Conservation (phyloP, 306 rosid species). For the Acacia acuminata region DNA sequence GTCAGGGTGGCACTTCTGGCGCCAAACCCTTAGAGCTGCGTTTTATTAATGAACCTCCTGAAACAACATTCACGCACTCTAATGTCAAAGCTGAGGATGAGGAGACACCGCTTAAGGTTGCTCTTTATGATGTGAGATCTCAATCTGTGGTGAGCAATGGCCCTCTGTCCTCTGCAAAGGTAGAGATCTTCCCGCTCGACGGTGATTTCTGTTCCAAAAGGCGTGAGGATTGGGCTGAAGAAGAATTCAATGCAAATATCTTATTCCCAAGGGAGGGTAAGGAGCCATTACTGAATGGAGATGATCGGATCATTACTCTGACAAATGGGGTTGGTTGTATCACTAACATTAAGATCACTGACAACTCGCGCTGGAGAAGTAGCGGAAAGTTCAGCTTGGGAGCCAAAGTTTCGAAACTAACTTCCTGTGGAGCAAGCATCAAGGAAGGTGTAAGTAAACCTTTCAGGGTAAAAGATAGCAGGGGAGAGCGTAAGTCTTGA, state of each 20-base stretch:
- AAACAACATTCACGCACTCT: constrained; percentile 42
- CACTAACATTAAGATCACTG: constrained; percentile 30
- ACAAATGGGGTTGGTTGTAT: constrained; percentile 32
- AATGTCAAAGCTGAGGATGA: constrained; percentile 34
- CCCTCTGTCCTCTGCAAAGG: constrained; percentile 41
- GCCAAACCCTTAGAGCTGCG: constrained; percentile 46
- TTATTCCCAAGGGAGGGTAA: constrained; percentile 39
- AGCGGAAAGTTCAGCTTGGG: constrained; percentile 45
- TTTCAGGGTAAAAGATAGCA: constrained; percentile 45
- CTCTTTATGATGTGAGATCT: constrained; percentile 37
- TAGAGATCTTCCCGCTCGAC: constrained; percentile 39
- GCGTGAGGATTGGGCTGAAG: constrained; percentile 43
- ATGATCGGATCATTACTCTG: constrained; percentile 24
- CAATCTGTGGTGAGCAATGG: constrained; percentile 31
- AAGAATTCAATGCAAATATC: constrained; percentile 34
- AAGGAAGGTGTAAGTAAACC: constrained; percentile 50
- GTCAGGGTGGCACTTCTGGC: constrained; percentile 43
- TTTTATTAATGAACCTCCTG: constrained; percentile 40
- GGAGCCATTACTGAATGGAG: constrained; percentile 48
- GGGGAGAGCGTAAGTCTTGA: constrained; percentile 48
- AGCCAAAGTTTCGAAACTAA: constrained; percentile 33
- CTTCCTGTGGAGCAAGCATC: constrained; percentile 23
- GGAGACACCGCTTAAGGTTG: constrained; percentile 19
- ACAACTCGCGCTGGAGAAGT: constrained; percentile 53
- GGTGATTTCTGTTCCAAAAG: constrained; percentile 43